These are phyloP conservation scores for Aleurites moluccanus DNA, from an alignment of 441 rosid species.

Conservation along the genomic window DNA sequence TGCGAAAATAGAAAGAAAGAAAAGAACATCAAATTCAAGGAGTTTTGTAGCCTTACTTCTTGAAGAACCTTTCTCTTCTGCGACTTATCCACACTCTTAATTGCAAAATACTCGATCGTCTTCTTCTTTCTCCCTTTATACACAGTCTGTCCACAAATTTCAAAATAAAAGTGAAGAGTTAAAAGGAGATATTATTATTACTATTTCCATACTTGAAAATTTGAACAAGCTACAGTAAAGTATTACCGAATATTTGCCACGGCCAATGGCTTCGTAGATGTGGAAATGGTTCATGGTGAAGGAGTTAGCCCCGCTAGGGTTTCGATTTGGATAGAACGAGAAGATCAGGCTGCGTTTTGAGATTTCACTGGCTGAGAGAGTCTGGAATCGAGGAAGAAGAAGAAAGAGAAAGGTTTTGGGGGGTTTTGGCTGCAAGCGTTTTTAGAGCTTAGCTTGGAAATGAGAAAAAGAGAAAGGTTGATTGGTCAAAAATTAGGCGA, in stretches of 20 bases:
- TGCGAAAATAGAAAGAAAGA: no score
- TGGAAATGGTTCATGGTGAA: constrained; percentile 82
- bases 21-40: no score
- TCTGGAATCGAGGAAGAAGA: constrained; percentile 1
- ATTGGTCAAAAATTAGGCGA: constrained; percentile 5
- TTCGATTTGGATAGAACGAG: constrained; percentile 19
- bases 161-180: constrained; percentile 1
- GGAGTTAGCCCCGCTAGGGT: constrained; percentile 28
- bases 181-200: constrained; percentile 1
- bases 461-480: background rate
- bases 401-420: background rate
- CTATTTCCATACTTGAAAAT: background rate
- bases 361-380: background rate
- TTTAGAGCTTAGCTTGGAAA: constrained; percentile 2
- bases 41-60: constrained; percentile 53
- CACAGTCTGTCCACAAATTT: constrained; percentile 48
- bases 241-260: constrained; percentile 92
- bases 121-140: constrained; percentile 98
- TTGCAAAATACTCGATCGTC: constrained; percentile 90
- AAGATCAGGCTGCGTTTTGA: constrained; percentile 4
- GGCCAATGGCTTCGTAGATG: constrained; percentile 95
- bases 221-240: background rate
- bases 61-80: constrained; percentile 90
- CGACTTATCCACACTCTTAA: constrained; percentile 94
- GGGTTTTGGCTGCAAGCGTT: background rate